Base-by-base conservation (phyloP, 1,139 yeast species). In the Pichia sp. region DNA sequence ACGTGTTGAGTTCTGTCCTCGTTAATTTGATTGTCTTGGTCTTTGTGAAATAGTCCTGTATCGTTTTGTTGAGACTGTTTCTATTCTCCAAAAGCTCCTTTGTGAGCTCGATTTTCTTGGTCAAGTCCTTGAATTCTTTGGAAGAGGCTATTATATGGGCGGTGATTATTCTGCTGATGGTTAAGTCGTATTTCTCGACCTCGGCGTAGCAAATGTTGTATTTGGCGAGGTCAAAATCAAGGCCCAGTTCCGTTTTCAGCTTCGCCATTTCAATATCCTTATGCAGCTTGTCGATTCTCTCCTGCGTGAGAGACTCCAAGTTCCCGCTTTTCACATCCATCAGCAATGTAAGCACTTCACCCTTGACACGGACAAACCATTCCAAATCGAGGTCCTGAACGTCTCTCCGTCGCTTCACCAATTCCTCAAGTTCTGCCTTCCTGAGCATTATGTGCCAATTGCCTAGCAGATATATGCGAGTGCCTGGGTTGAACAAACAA, bases 321-420 rank as follows among this genome's bases (percentile, higher is more conserved):
- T 57, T 55, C 8, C 58, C 59, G 29, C 55, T 54, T 40, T 59
- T 58, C 2, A 64, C 50, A 4, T 50, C 46, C 5, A 53, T 45
- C 19, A 64, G 53, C n/a, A 53, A 34, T 5, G 55, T 53, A 3
- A 64, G 41, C 7, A 67, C 52, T 23, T 60, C 58, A 8, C 56
- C 46, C 48, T 66, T 63, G 8, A 61, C 43, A 32, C 61, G 55
- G 2, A 62, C 11, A 45, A 66, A 68, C 2, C 53, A 49, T 30
- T 64, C 68, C 3, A 68, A 38, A 47, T 66, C 71, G 10, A 64
- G 47, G 52, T 67, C 71, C 30, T 62, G 63, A 7, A 63, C 66
- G 38, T 58, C 55, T 52, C 71, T 61, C 36, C 70, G 57, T 49
- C 62, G 59, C 47, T 62, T 63, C 53, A 64, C 64, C 3, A 67